These are phyloP conservation scores for Magnaporthales sp. DNA, from an alignment of 2,329 filamentous ascomycete species.

Conservation along the genomic window DNA sequence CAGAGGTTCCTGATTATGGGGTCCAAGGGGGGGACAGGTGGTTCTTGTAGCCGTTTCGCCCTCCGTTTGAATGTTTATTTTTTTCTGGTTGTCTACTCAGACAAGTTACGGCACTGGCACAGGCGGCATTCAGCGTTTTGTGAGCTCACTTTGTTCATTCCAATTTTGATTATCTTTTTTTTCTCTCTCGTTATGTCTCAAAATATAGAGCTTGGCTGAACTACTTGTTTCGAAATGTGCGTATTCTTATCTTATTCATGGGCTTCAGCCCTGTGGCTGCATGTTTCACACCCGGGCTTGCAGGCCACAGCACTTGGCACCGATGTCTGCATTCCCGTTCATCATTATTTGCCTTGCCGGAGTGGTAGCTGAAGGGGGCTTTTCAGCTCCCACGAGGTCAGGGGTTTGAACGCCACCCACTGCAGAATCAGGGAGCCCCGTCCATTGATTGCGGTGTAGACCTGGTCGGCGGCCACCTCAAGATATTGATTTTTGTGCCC, in stretches of 20 bases:
- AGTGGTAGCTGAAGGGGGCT: too few relatives aligned
- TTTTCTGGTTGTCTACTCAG: not conserved
- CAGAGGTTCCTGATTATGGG: too few relatives aligned
- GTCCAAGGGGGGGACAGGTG: not conserved
- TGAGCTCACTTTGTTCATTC: not conserved
- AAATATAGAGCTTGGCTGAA: not conserved
- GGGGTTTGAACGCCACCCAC: not conserved
- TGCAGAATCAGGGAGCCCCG: not conserved
- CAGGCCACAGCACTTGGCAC: too few relatives aligned
- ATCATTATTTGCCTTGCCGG: too few relatives aligned
- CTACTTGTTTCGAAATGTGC: not conserved
- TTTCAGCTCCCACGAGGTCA: too few relatives aligned
- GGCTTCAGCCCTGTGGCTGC: not conserved
- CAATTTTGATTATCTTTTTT: not conserved
- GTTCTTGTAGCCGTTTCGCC: not conserved
- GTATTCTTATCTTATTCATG: not conserved
- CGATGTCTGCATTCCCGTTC: too few relatives aligned
- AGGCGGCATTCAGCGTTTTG: not conserved
- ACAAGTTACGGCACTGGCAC: not conserved
- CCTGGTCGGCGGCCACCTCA: too few relatives aligned
- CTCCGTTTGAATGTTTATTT: constrained; percentile 5
- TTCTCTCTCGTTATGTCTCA: not conserved
- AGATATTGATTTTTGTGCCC: too few relatives aligned
- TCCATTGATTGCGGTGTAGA: not conserved
- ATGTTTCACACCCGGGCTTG: too few relatives aligned